Evolutionary conservation across 1,284 basidiomycete genomes (phyloP), one percentile per base, ranked within the genome.

Genomic region (Lignosus rhinocerotis): DNA sequence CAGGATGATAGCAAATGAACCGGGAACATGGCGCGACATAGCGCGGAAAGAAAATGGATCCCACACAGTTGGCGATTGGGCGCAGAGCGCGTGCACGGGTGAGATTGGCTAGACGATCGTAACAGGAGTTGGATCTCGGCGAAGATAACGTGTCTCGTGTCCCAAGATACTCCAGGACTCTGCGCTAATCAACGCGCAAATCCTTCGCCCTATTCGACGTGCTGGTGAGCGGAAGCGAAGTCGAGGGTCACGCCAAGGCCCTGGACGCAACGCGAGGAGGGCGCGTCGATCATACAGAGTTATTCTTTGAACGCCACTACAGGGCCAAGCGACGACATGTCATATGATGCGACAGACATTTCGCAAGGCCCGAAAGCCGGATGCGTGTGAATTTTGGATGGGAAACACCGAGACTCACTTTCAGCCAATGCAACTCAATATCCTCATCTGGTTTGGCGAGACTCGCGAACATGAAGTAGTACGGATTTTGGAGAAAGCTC

Each of bases 381-480:
- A 17, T 8, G 43, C 43, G 43, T 45, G 43, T 45, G 43, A 30
- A 45, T 10, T 10, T 10, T n/a, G 41, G 19, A 12, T 30, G n/a
- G 43, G 1, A 30, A 45, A 25, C 11, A 7, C 41, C 6, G 41
- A 17, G 19, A 69, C 75, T 31, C 51, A 87, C 87, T 78, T 93
- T 93, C 53, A 96, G 81, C 80, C 94, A 89, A 71, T 96, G 95
- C 38, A 98, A 75, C 74, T 98, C 96, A n/a, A 91, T 84, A 66
- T 96, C 93, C 61, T 91, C 87, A 65, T 94, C 92, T 0, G 92
- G 91, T 65, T 92, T 89, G 0, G 93, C 91, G 21, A 96, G 81
- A 63, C 86, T 88, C 6, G 94, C 94, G 67, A 94, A 96, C 85
- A 95, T 94, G 74, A 97, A 96, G 71, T 95, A 95, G 72, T 95